Conservation (phyloP, 2,329 filamentous ascomycete genomes). For the Scolecobasidium constrictum region DNA sequence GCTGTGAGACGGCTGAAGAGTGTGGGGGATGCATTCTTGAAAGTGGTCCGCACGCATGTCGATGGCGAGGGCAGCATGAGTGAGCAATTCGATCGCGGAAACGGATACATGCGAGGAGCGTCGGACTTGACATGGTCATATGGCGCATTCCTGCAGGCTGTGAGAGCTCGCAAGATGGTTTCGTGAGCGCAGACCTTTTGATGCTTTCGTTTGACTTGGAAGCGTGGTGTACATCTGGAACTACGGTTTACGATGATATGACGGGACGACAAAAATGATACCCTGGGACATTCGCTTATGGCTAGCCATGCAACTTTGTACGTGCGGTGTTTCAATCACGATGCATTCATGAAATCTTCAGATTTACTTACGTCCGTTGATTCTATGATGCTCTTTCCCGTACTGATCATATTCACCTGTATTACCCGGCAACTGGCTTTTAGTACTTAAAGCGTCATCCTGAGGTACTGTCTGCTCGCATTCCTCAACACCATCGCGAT, state of each 20-base stretch:
- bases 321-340: no score
- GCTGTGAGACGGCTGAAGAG: conserved; percentile 21
- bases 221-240: neutral
- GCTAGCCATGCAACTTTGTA: no score
- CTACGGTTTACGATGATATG: neutral
- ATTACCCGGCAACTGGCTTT: no score
- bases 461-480: no score
- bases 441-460: no score
- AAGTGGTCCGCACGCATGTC: conserved; percentile 28
- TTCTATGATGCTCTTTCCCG: no score
- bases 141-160: conserved; percentile 29
- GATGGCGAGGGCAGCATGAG: conserved; percentile 27
- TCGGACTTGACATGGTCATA: conserved; percentile 36
- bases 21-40: conserved; percentile 30
- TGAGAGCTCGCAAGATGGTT: conserved; percentile 21
- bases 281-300: neutral
- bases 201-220: no score
- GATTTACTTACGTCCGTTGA: no score
- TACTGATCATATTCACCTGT: no score
- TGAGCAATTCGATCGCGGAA: conserved; percentile 32
- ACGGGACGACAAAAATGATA: neutral
- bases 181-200: no score
- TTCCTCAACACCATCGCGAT: no score
- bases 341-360: no score
- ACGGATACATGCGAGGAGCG: conserved; percentile 29